Evolutionary conservation across 31 red algal genomes (phyloP), one percentile per base, ranked within the genome.

Genomic region (Odonthalia washingtoniensis): DNA sequence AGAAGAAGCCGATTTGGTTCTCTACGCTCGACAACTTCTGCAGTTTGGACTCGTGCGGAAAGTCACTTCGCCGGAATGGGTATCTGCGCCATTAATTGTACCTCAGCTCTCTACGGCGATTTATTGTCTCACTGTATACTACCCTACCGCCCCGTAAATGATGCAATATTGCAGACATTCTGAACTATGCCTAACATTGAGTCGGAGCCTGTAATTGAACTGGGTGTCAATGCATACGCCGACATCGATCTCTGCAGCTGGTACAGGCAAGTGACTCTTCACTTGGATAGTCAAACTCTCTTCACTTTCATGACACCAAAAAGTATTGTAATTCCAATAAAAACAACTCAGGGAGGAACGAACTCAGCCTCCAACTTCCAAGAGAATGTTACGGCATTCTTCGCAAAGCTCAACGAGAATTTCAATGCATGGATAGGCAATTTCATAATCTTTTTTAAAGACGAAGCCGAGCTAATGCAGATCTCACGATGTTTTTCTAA

Each of bases 121-220:
- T 28, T 82, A 72, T 38, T 24, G 62, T 24, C 78, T 82, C 0
- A 68, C 78, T 70, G 26, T 61, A n/a, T n/a, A n/a, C n/a, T n/a
- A n/a, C n/a, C n/a, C n/a, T n/a, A n/a, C n/a, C n/a, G n/a, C n/a
- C n/a, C n/a, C n/a, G n/a, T n/a, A n/a, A n/a, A n/a, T n/a, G n/a
- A n/a, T n/a, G n/a, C n/a, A n/a, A n/a, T n/a, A n/a, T n/a, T n/a
- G n/a, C n/a, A 69, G 62, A 86, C 83, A 3, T 86, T 86, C 70
- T 86, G 83, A 1, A 68, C 83, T 4, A 86, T 86, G 69, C 28
- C 83, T 4, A 77, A 86, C 69, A 86, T 77, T 70, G 45, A 86
- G 33, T 46, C 83, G 14, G 70, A 86, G 34, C 72, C 76, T 14
- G 37, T n/a, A 0, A 70, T 76, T 40, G 0, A 42, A 5, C 24